Evolutionary conservation across 2,329 filamentous ascomycete genomes (phyloP), one percentile per base, ranked within the genome.

Genomic region (Colletotrichum tropicale): DNA sequence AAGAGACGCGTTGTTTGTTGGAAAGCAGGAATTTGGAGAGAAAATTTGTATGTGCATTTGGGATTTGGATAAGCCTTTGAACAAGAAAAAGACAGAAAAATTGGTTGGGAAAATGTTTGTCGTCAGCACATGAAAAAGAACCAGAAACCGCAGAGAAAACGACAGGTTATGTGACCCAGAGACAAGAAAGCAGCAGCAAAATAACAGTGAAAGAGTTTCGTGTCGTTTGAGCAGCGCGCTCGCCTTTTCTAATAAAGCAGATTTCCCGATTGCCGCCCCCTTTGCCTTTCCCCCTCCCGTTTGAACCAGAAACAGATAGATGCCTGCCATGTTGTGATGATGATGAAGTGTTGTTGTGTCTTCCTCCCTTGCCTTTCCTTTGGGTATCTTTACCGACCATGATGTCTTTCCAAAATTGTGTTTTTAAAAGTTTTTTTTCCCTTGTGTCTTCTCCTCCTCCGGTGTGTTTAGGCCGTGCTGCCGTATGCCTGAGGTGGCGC

Each of bases 401-500:
- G 55, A 61, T 60, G 62, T 65, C 21, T n/a, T 66, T 38, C 38
- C 34, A 66, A 61, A 61, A 32, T 52, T 52, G 43, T 52, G 38
- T 48, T 48, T 48, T 48, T 48, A n/a, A n/a, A n/a, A n/a, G 16
- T 18, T 4, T n/a, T 12, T 43, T n/a, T 48, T 12, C 4, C 38
- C 38, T 43, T n/a, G 38, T 43, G 18, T n/a, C 8, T n/a, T 43
- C 38, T 12, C 38, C 9, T 48, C 38, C 5, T 3, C 18, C 3
- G 38, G 0, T 0, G 38, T 43, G 9, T 62, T 78, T 67, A 80
- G 43, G 70, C 76, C 61, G 77, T 67, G 67, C 70, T 78, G 26
- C 78, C 78, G 71, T 80, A 80, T 7, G 74, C 70, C 34, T 78
- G 76, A 24, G 73, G 28, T 68, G 77, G 34, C 15, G 79, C 62